Base-by-base conservation (phyloP, 2,329 filamentous ascomycete genomes). In the Penicillium sp. region DNA sequence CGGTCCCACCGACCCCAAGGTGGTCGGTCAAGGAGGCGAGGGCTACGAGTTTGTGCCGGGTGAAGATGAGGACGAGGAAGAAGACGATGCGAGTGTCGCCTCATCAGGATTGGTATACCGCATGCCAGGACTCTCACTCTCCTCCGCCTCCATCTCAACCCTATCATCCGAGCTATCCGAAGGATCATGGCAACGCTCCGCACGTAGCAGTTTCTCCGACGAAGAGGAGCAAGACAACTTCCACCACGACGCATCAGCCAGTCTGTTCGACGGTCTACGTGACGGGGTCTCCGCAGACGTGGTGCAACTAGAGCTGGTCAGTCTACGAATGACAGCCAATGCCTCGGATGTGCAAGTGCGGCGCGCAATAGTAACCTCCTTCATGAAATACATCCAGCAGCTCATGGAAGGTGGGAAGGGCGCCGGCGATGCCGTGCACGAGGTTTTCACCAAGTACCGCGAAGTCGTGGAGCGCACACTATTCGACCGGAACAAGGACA, bases 261-360 rank as follows among this genome's bases (percentile, higher is more conserved):
- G 89, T 53, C 81, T 97, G n/a, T 80, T 91, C 54, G 91, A 96
- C 63, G 88, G 89, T 23, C 78, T 97, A 37, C 85, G 87, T 44
- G 81, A 83, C 52, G 86, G 84, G 20, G 76, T 82, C 43, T 81
- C 82, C 12, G 81, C 83, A 9, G 88, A 95, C 66, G 93, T 95
- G 56, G 91, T 95, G 63, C 89, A 92, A 67, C 81, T 97, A 29
- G 93, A 98, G 68, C 87, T 98, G 55, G 95, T 91, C 76, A 88
- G 89, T 41, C 78, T 97, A n/a, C 86, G 92, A 9, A 88, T 98
- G 69, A 87, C 86, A 47, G 89, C 88, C 62, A 89, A 97, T 63
- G 93, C 93, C 2, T 91, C 89, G 1, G 92, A 95, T 64, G 81
- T 86, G 57, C 87, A 93, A 69, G 88, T 97, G 63, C 88, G 92